Conservation (phyloP, 139 green algal species). For the Klebsormidium nitens region DNA sequence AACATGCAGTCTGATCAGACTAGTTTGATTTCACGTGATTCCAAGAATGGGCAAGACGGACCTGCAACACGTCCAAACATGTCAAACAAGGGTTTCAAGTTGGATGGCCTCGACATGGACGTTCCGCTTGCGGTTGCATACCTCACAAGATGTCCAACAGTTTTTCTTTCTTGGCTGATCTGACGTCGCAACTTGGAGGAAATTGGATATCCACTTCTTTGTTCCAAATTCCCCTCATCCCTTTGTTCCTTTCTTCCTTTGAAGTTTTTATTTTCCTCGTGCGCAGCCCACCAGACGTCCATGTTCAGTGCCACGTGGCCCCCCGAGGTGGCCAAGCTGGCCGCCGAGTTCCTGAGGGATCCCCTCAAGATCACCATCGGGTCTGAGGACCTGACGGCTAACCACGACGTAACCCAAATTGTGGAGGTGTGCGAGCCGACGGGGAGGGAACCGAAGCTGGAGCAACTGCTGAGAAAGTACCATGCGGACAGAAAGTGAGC, state of each 20-base stretch:
- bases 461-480: slow-evolving; percentile 72
- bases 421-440: slow-evolving; percentile 80
- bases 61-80: too few relatives aligned
- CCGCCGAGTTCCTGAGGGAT: slow-evolving; percentile 71
- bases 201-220: neutral
- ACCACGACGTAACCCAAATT: slow-evolving; percentile 74
- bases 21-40: too few relatives aligned
- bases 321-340: slow-evolving; percentile 75
- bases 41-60: too few relatives aligned
- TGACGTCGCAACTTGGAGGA: neutral
- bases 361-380: slow-evolving; percentile 46
- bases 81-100: too few relatives aligned
- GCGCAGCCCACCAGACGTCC: slow-evolving; percentile 81
- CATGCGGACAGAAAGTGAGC: too few relatives aligned
- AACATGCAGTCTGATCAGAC: too few relatives aligned
- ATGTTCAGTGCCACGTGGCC: slow-evolving; percentile 98
- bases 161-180: neutral
- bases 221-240: neutral
- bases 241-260: slow-evolving; percentile 29
- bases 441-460: slow-evolving; percentile 59
- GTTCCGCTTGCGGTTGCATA: neutral
- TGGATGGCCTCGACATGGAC: neutral
- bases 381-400: slow-evolving; percentile 73
- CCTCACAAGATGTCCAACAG: neutral
- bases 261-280: too few relatives aligned